Conservation (phyloP, 495 filamentous ascomycete species). For the Penicillium verhagenii region DNA sequence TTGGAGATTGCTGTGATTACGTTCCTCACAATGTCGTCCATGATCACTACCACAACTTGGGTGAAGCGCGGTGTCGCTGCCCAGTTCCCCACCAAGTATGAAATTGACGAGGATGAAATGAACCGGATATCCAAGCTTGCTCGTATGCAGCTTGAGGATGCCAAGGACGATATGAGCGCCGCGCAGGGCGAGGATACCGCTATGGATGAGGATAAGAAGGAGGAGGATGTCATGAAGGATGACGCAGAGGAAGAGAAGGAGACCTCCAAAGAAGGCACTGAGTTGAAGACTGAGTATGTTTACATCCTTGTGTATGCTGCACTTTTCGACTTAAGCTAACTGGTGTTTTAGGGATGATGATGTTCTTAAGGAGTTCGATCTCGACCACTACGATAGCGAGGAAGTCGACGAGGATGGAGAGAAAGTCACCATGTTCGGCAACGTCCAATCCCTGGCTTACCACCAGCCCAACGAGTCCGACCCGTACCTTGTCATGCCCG, state of each 20-base stretch:
- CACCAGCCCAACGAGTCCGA: constrained; percentile 91
- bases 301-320: neutral
- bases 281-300: constrained; percentile 24
- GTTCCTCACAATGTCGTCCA: constrained; percentile 57
- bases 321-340: neutral
- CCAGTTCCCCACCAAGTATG: constrained; percentile 84
- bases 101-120: constrained; percentile 91
- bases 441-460: constrained; percentile 88
- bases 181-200: constrained; percentile 44
- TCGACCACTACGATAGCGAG: constrained; percentile 91
- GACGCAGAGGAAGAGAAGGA: constrained; percentile 12
- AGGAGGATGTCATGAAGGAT: constrained; percentile 23
- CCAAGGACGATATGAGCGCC: constrained; percentile 77
- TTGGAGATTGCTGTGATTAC: constrained; percentile 12
- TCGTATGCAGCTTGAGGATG: constrained; percentile 88
- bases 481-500: constrained; percentile 87
- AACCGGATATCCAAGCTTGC: constrained; percentile 86
- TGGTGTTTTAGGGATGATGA: constrained; percentile 60
- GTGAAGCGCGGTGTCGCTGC: constrained; percentile 93
- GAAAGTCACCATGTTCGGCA: constrained; percentile 89
- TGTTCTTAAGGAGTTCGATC: constrained; percentile 89
- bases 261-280: constrained; percentile 16
- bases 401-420: constrained; percentile 64
- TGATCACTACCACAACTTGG: constrained; percentile 95
- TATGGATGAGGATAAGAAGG: constrained; percentile 34